phyloP scores from a whole-genome alignment of 495 filamentous ascomycete species.

The Hypoxylon perforatum region DNA sequence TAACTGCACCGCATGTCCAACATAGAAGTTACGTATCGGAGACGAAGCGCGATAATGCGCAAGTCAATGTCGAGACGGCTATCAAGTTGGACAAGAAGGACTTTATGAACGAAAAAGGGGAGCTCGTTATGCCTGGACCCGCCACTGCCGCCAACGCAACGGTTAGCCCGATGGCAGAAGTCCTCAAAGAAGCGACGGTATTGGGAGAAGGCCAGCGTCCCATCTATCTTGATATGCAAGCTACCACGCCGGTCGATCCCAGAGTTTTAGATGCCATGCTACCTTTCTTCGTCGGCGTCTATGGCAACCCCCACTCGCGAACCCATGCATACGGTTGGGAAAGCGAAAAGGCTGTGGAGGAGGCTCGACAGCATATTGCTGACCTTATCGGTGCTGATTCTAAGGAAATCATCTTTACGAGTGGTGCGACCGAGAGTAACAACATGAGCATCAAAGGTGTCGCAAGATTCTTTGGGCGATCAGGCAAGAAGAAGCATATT shows the following conservation, averaged over 20 bases:
- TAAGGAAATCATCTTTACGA: constrained; percentile 99
- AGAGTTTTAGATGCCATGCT: constrained; percentile 97
- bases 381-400: constrained; percentile 90
- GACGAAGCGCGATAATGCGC: constrained; percentile 80
- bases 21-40: constrained; percentile 84
- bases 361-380: constrained; percentile 85
- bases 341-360: constrained; percentile 90
- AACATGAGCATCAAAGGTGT: constrained; percentile 99
- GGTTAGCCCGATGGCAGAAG: constrained; percentile 83
- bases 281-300: constrained; percentile 90
- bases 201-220: constrained; percentile 95
- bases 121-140: constrained; percentile 69
- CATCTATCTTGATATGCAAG: constrained; percentile 99
- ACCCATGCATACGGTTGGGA: constrained; percentile 99
- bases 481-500: constrained; percentile 97
- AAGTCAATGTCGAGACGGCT: constrained; percentile 83
- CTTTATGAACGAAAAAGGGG: constrained; percentile 77
- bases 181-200: constrained; percentile 90
- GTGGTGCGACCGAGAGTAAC: constrained; percentile 97
- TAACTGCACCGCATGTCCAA: constrained; percentile 36
- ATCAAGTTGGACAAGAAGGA: constrained; percentile 86
- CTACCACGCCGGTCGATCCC: constrained; percentile 95
- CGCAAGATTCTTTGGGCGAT: constrained; percentile 89
- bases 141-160: constrained; percentile 60
- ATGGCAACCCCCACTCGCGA: constrained; percentile 96